Evolutionary conservation across 352 stramenopile genomes (phyloP), one percentile per base, ranked within the genome.

Genomic region (Phytopythium delawarense): DNA sequence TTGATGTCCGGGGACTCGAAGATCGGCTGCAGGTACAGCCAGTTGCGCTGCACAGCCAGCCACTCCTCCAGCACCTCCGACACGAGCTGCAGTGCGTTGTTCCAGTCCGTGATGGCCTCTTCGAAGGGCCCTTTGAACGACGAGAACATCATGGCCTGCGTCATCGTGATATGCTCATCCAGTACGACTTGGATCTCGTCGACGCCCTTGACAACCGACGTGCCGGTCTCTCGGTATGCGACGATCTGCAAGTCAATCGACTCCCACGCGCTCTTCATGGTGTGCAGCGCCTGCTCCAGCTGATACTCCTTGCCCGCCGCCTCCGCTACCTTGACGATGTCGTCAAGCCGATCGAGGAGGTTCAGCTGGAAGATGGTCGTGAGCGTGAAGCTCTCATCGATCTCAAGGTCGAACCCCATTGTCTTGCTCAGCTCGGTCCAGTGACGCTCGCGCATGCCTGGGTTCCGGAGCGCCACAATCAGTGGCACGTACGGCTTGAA

Each of bases 1-100:
- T 98, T 98, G 63, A 98, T 98, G 61, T 98, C 94, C 0, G 90
- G 81, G 2, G 89, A 98, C 65, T 98, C 94, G 50, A 98, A 98
- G 57, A 98, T 98, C 12, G 94, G 94, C 67, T 98, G 92, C 9
- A 98, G 73, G 56, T 98, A 98, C n/a, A 98, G 63, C 94, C 94
- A 98, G 69, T 88, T 97, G 20, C 94, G 86, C 69, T 98, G 94
- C 13, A 98, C 88, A 54, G 90, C 87, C 25, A 98, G 88, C 94
- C 94, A 98, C 63, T 98, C 94, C 51, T 98, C 94, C 4, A 98
- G 63, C 0, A 98, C 89, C 34, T 98, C 94, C 0, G 87, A 97
- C 11, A 98, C 88, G 0, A 87, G 88, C 51, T 81, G 94, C 6
- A 98, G 75, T 3, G 85, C 95, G 16, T 72, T 75, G 56, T 97